Evolutionary conservation across 805 yeast species (phyloP).

Genomic region (Candida qinlingensis): DNA sequence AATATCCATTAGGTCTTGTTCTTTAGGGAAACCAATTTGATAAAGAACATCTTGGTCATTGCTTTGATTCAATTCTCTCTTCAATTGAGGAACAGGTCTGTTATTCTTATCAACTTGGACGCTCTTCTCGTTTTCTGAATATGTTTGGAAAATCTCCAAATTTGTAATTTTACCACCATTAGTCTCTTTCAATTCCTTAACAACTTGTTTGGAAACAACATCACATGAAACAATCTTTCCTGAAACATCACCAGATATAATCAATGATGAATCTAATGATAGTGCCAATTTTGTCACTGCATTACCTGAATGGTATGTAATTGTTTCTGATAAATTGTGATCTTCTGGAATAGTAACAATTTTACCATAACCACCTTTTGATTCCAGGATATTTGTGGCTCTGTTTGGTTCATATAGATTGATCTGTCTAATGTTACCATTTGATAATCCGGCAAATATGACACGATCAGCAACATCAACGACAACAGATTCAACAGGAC

Average conservation of each 20-base stretch:
- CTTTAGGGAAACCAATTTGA: conserved; percentile 25
- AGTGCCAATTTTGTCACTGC: conserved; percentile 49
- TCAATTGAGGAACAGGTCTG: conserved; percentile 53
- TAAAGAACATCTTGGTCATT: conserved; percentile 39
- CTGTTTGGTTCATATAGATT: conserved; percentile 39
- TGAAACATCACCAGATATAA: conserved; percentile 67
- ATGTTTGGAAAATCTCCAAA: conserved; percentile 13
- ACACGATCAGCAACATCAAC: conserved; percentile 78
- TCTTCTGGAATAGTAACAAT: conserved; percentile 37
- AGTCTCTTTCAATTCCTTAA: conserved; percentile 43
- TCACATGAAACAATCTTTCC: conserved; percentile 72
- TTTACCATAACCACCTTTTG: conserved; percentile 27
- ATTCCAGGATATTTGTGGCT: conserved; percentile 23
- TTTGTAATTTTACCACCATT: conserved; percentile 16
- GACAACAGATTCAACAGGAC: conserved; percentile 50
- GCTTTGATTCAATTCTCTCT: conserved; percentile 48
- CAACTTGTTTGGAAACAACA: conserved; percentile 60
- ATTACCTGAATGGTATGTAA: conserved; percentile 43
- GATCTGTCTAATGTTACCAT: conserved; percentile 56
- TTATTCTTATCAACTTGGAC: conserved; percentile 18
- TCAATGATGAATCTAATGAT: conserved; percentile 68
- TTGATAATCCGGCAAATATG: conserved; percentile 60
- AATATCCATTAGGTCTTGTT: conserved; percentile 32
- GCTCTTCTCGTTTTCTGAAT: conserved; percentile 5
- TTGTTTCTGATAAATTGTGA: conserved; percentile 41